Base-by-base conservation (phyloP, 2,329 filamentous ascomycete species). In the Tricladium varicosporioides region DNA sequence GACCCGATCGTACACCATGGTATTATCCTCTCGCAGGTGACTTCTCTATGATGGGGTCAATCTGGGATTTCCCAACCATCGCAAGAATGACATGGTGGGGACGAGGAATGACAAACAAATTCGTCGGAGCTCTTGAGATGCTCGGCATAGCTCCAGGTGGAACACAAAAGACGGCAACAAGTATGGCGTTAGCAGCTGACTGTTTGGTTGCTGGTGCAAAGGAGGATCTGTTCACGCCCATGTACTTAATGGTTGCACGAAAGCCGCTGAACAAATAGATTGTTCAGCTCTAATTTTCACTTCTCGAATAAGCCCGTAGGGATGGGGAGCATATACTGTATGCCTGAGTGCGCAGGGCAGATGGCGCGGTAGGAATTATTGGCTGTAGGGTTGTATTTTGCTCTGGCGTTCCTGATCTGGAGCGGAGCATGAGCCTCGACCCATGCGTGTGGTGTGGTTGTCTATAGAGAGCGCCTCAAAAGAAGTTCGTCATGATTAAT, bases 171-270 rank as follows among this genome's bases (percentile, higher is more conserved):
- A 96, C 92, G 16, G 93, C 92, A 11, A 88, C 97, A 75, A 92
- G 89, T 69, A 76, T 97, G 68, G 92, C 89, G 5, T 70, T 86
- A 57, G 92, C 91, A 32, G 92, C 84, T 10, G 92, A 97, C 74
- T 89, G 85, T 67, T 79, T 97, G 51, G 92, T 96, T 18, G 91
- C 89, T 48, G 93, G 93, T 74, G 93, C 86, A 36, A 84, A 85
- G 73, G 81, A 92, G 78, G 89, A 96, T 74, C 82, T 97, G n/a
- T 97, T 97, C 77, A 97, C 93, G 1, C 93, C 93, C 56, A 97
- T 97, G 93, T 97, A 96, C 77, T 79, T 97, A 70, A 97, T 97
- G 91, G 84, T 97, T 58, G 93, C 85, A 60, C 86, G 90, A 76
- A 97, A 97, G 81, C 91, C 93, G 49, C 46, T 61, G 27, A 57